phyloP scores from a whole-genome alignment of 1,139 yeast species.

The Diutina catenulata region DNA sequence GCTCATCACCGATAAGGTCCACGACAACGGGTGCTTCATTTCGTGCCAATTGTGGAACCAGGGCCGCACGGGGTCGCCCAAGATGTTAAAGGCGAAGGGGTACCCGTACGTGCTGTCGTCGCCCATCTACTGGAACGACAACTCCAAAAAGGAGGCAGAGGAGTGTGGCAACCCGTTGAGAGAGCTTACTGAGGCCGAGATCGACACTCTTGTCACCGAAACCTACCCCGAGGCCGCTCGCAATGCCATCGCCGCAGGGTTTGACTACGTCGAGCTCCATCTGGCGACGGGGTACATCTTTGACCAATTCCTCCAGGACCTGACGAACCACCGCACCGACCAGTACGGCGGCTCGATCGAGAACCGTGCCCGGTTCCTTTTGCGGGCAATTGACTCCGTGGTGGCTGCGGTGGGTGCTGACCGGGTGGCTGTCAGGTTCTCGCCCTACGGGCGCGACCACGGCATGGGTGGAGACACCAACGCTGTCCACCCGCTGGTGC shows the following conservation, averaged over 20 bases:
- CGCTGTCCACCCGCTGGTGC: background rate
- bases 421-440: conserved; percentile 60
- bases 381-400: conserved; percentile 73
- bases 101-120: background rate
- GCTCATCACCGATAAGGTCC: conserved; percentile 36
- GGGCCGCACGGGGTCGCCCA: background rate
- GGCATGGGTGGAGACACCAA: conserved; percentile 13
- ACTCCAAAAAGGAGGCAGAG: conserved; percentile 13
- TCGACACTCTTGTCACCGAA: conserved; percentile 18
- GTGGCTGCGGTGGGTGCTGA: conserved; percentile 57
- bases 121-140: background rate
- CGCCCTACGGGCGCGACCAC: conserved; percentile 41
- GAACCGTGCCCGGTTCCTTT: conserved; percentile 18
- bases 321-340: conserved; percentile 24
- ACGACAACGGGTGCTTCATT: conserved; percentile 25
- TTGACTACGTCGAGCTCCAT: conserved; percentile 27
- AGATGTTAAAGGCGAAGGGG: background rate
- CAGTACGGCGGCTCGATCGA: conserved; percentile 29
- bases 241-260: conserved; percentile 15
- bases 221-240: conserved; percentile 17
- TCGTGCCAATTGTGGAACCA: conserved; percentile 43
- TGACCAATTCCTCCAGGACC: conserved; percentile 23
- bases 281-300: conserved; percentile 19
- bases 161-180: conserved; percentile 22
- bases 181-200: conserved; percentile 31